phyloP scores from a whole-genome alignment of 179 eudicot species.

The Silene noctiflora region DNA sequence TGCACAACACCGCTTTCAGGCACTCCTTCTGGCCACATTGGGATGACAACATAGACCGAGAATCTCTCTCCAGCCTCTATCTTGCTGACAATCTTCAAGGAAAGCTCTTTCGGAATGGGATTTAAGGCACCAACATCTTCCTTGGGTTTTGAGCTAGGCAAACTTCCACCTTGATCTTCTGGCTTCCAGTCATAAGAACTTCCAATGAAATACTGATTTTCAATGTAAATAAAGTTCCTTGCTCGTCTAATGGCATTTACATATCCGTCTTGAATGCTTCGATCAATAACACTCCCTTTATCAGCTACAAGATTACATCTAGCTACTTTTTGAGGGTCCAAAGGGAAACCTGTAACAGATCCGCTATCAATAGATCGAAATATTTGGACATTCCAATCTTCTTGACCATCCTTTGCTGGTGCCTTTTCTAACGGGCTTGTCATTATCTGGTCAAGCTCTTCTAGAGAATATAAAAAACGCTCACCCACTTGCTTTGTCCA shows the following conservation, averaged over 20 bases:
- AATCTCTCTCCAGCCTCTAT: conserved; percentile 49
- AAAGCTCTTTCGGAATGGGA: conserved; percentile 58
- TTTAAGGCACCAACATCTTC: conserved; percentile 51
- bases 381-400: conserved; percentile 65
- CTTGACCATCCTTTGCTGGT: conserved; percentile 32
- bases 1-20: conserved; percentile 56
- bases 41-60: conserved; percentile 52
- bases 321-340: conserved; percentile 27
- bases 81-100: conserved; percentile 57
- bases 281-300: conserved; percentile 47
- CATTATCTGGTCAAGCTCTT: conserved; percentile 37
- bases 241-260: conserved; percentile 69
- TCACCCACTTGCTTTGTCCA: conserved; percentile 63
- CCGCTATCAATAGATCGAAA: conserved; percentile 74
- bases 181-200: conserved; percentile 56
- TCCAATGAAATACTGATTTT: conserved; percentile 67
- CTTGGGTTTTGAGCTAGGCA: background rate
- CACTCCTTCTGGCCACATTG: conserved; percentile 80
- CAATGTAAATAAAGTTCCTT: conserved; percentile 60
- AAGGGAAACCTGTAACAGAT: conserved; percentile 47
- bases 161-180: background rate
- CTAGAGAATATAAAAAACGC: conserved; percentile 21
- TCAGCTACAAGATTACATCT: conserved; percentile 43
- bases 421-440: conserved; percentile 29
- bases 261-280: conserved; percentile 74